These are phyloP conservation scores for Acer saccharum DNA, from an alignment of 345 rosid genomes.

Conservation along the genomic window DNA sequence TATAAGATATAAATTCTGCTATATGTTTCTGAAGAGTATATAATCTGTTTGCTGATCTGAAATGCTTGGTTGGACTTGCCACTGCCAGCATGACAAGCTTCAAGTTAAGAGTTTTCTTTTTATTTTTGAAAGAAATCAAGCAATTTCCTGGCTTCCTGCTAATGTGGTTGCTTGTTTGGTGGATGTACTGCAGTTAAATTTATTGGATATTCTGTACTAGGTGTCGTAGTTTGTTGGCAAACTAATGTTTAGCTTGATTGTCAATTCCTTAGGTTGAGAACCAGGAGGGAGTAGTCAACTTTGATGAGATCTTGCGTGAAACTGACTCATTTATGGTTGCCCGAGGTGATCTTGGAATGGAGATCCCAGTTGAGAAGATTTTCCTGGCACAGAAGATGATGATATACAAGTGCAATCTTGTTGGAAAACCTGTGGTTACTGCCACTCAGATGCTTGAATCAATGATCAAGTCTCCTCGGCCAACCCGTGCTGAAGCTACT, in stretches of 20 bases:
- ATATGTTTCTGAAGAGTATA: not conserved
- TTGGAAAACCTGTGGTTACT: conserved; percentile 88
- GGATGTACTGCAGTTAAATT: not conserved
- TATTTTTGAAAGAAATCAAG: not conserved
- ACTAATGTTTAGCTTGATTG: conserved; percentile 2
- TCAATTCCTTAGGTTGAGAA: conserved; percentile 65
- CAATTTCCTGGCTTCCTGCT: not conserved
- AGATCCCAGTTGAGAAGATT: conserved; percentile 92
- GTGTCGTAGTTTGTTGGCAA: not conserved
- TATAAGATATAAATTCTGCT: not conserved
- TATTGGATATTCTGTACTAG: conserved; percentile 9
- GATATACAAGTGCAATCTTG: conserved; percentile 93
- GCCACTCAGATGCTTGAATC: conserved; percentile 97
- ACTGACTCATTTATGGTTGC: conserved; percentile 97
- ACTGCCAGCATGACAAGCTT: not conserved
- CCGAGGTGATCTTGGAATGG: conserved; percentile 96
- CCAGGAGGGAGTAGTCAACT: conserved; percentile 93
- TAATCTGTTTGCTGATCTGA: conserved; percentile 1
- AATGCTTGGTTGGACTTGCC: not conserved
- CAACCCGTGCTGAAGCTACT: conserved; percentile 93
- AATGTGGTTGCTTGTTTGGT: not conserved
- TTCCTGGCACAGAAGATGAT: conserved; percentile 93
- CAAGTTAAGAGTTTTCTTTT: not conserved
- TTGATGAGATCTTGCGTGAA: conserved; percentile 89
- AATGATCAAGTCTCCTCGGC: conserved; percentile 91